Conservation (phyloP, 148 eudicot genomes). For the Rhododendron mucronatum region DNA sequence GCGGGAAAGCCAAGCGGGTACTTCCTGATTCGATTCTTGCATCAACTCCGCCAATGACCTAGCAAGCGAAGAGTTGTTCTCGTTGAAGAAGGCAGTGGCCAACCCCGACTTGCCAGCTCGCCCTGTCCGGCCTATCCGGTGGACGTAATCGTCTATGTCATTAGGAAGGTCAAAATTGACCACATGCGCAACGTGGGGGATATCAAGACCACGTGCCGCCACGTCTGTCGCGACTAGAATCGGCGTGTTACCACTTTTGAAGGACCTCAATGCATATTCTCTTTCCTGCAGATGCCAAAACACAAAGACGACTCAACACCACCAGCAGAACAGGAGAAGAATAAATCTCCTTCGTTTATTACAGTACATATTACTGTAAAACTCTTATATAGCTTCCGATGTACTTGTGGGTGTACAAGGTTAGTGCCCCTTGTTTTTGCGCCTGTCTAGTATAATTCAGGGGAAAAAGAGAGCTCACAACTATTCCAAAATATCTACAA, state of each 20-base stretch:
- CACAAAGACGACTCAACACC: neutral
- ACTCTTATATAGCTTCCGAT: neutral
- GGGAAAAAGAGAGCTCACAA: neutral
- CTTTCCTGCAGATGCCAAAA: slow-evolving; percentile 53
- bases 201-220: slow-evolving; percentile 88
- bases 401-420: neutral
- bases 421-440: neutral
- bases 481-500: neutral
- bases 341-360: neutral
- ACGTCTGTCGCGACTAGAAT: slow-evolving; percentile 90
- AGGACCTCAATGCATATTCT: slow-evolving; percentile 71
- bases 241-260: slow-evolving; percentile 75
- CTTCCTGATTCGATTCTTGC: slow-evolving; percentile 49
- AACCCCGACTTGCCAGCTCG: slow-evolving; percentile 87
- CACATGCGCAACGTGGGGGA: slow-evolving; percentile 85
- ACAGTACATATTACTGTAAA: neutral
- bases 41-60: slow-evolving; percentile 34
- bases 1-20: slow-evolving; percentile 41
- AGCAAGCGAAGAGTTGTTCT: slow-evolving; percentile 37
- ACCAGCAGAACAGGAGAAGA: neutral
- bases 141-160: slow-evolving; percentile 83
- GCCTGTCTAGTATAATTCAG: neutral
- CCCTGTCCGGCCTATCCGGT: slow-evolving; percentile 88
- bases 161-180: slow-evolving; percentile 85
- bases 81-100: slow-evolving; percentile 73